Evolutionary conservation across 148 eudicot species (phyloP), one percentile per base, ranked within the genome.

Genomic region (Rhododendron mucronatum): DNA sequence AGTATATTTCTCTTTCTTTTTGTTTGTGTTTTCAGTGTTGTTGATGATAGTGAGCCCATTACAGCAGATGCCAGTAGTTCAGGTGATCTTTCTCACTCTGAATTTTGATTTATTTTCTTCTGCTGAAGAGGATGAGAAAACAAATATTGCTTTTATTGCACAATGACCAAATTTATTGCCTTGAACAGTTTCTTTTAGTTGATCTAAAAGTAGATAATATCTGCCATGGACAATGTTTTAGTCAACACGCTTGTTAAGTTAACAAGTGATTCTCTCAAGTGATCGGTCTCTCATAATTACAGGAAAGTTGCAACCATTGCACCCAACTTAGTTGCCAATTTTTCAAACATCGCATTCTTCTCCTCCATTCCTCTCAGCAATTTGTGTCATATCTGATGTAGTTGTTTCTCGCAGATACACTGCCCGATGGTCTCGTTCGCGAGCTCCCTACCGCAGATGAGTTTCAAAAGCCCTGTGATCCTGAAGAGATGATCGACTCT

Each of bases 371-470:
- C 35, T 59, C 50, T 77, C 55, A 0, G 16, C 82, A 76, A 4
- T 16, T 35, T 33, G 57, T 57, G 9, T 71, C 1, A 39, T 82
- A 20, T 30, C 81, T 61, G 10, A 74, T 77, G 26, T 47, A 86
- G 23, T 44, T 50, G 45, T 73, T 7, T 80, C 39, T 75, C 76
- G 53, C 93, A 94, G 98, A 89, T 89, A 88, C 89, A 63, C 91
- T 96, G 51, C 98, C 99, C 1, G 98, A 94, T 41, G 99, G 99
- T 67, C 88, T 95, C 23, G 91, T 93, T 50, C 95, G 89, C 48
- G 98, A 95, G 91, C 96, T 96, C 28, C 98, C 99, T 7, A 89
- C 67, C 82, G 98, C 99, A 33, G 96, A 96, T 84, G 91, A 84
- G 23, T 92, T 83, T 80, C 82, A 88, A 39, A 88, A 89, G 33